Conservation (phyloP, 768 basidiomycete species). For the Boletus speciosus region DNA sequence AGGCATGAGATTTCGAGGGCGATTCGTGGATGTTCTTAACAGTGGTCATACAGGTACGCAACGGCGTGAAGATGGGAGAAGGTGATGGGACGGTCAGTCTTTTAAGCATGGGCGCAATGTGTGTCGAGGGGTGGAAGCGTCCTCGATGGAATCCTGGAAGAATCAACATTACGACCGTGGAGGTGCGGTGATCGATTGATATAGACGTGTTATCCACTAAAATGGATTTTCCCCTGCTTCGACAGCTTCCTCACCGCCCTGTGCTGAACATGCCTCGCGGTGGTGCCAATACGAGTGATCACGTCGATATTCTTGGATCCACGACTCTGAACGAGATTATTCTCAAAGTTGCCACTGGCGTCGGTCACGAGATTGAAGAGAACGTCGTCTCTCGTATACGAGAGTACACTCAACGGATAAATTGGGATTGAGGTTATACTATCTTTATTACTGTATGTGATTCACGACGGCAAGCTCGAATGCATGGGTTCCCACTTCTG, state of each 20-base stretch:
- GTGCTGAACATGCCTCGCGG: constrained; percentile 72
- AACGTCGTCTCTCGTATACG: constrained; percentile 72
- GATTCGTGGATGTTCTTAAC: background rate
- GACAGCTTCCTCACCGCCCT: constrained; percentile 77
- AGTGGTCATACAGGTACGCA: constrained; percentile 46
- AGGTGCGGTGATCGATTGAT: constrained; percentile 47
- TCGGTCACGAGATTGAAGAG: constrained; percentile 67
- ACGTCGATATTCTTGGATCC: constrained; percentile 82
- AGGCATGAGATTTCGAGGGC: constrained; percentile 32
- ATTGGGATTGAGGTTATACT: constrained; percentile 60
- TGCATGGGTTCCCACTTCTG: background rate
- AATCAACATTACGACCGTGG: constrained; percentile 83
- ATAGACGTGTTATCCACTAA: constrained; percentile 1
- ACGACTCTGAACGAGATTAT: constrained; percentile 86
- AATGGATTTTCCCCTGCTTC: constrained; percentile 7
- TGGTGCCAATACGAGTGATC: constrained; percentile 88
- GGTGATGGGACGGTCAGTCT: constrained; percentile 93
- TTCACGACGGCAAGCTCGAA: background rate
- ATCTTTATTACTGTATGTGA: constrained; percentile 3
- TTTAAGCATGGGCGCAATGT: constrained; percentile 91
- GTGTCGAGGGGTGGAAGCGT: constrained; percentile 90
- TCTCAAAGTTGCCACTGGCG: constrained; percentile 83
- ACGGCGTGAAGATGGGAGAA: constrained; percentile 90
- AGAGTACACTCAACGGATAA: constrained; percentile 67
- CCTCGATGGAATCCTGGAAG: constrained; percentile 87